Base-by-base conservation (phyloP, 805 yeast genomes). In the Wickerhamomyces mucosus region DNA sequence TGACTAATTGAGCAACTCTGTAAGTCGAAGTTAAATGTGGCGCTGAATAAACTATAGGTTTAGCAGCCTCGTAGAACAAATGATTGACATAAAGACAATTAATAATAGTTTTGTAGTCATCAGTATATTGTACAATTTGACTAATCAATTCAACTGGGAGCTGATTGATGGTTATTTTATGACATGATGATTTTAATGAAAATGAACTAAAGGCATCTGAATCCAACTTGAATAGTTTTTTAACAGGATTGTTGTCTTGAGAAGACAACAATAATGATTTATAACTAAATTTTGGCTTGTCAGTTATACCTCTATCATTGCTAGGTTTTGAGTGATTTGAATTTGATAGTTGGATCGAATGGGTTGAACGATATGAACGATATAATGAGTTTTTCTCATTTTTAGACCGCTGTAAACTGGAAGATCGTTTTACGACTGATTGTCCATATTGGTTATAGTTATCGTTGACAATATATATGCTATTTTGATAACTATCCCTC, bases 1-100 rank as follows among this genome's bases (percentile, higher is more conserved):
- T 66, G 5, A 85, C 73, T 45, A 85, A 76, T 53, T 85, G 95
- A 0, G 84, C 92, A 27, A 82, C 69, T 26, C 95, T 59, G 49
- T 80, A 85, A 6, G 88, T 77, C 3, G 94, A 75, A 0, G 73
- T 68, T 41, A 85, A 68, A 11, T 45, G 38, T 4, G 88, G 74
- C 7, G 54, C 38, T 11, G 58, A 46, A 51, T 82, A 85, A 9
- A 84, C 53, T 16, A 65, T 60, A 5, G 66, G 66, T 41, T 73
- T 70, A 3, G 78, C 67, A 6, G 72, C 56, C 21, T 48, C 51
- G 48, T 75, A 67, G 41, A 79, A 66, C 21, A 55, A 46, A 35
- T 59, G 68, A 48, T 65, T 63, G 7, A 77, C 74, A 34, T 67
- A 69, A 11, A 82, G 51, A 35, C 71, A 56, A 28, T 49, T 49